Base-by-base conservation (phyloP, 306 rosid genomes). In the Styphnolobium japonicum region DNA sequence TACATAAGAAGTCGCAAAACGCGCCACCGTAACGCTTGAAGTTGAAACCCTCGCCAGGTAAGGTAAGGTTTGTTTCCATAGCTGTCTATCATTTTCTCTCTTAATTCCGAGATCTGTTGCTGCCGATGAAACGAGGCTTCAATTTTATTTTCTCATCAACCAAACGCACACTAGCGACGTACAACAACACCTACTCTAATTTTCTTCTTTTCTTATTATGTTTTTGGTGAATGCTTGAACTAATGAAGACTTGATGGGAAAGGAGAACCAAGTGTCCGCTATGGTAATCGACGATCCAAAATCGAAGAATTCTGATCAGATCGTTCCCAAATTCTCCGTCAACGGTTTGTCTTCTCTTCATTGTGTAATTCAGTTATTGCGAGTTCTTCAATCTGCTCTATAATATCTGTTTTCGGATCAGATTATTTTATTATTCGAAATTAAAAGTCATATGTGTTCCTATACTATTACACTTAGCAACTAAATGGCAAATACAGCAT, bases 281-380 rank as follows among this genome's bases (percentile, higher is more conserved):
- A 91, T 95, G 98, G 98, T 92, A 84, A 81, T 95, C 67, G 98
- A 94, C 70, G 82, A 81, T 73, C 76, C 85, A 0, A 92, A 88
- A 42, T 71, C 88, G 19, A 82, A 76, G 57, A 42, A 29, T 64
- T 84, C 92, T 10, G 94, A 92, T 85, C 92, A 83, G 88, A 85
- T 85, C 67, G 60, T 48, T 76, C 90, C 91, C 75, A 94, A 92
- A 78, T 94, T 92, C 84, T 92, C 98, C 11, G 76, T 91, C 0
- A 91, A 92, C 55, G 98, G 98, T 95, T 81, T 22, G 64, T 31
- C 36, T 51, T 58, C 6, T 74, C 57, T 10, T 49, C 49, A 2
- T 15, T 57, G 4, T 40, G 0, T 55, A 29, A 7, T 40, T 27
- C 52, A 40, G 9, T 69, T 73, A 21, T n/a, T 22, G 21, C 10